phyloP scores from a whole-genome alignment of 768 basidiomycete genomes.

The Chalciporus chontae region DNA sequence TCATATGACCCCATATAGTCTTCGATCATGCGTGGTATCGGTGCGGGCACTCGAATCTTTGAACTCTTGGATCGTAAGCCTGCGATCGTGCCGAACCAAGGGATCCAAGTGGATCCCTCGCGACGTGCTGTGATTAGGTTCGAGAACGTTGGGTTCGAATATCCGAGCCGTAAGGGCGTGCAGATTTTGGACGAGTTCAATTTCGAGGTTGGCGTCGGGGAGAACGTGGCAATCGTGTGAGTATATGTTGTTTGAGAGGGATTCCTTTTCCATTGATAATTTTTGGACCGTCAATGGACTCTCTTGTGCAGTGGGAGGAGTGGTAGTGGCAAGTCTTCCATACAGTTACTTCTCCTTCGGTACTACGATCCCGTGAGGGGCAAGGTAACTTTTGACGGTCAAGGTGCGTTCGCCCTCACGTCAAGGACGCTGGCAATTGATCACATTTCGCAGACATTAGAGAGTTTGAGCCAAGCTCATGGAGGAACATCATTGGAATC shows the following conservation, averaged over 20 bases:
- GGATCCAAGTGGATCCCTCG: constrained; percentile 50
- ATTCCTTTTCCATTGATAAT: no score
- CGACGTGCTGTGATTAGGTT: constrained; percentile 74
- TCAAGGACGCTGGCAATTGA: not conserved
- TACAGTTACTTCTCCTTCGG: constrained; percentile 80
- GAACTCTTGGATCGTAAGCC: constrained; percentile 83
- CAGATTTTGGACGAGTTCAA: constrained; percentile 81
- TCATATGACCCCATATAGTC: constrained; percentile 44
- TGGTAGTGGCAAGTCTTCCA: constrained; percentile 91
- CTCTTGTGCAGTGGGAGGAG: constrained; percentile 68
- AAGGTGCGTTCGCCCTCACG: constrained; percentile 47
- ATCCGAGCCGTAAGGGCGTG: constrained; percentile 81
- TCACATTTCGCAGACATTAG: constrained; percentile 61
- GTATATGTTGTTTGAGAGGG: constrained; percentile 21
- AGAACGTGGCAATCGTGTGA: constrained; percentile 89
- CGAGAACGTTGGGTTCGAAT: constrained; percentile 82
- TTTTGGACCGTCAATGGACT: no score
- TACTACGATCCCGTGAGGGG: constrained; percentile 90
- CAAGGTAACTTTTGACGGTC: constrained; percentile 79
- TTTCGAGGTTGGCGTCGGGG: constrained; percentile 76
- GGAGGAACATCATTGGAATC: constrained; percentile 87
- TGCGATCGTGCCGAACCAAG: constrained; percentile 62
- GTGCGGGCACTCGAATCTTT: constrained; percentile 91
- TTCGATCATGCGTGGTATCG: constrained; percentile 95
- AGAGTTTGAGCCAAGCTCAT: constrained; percentile 79